Conservation (phyloP, 2,329 filamentous ascomycete species). For the Fusarium acutatum region DNA sequence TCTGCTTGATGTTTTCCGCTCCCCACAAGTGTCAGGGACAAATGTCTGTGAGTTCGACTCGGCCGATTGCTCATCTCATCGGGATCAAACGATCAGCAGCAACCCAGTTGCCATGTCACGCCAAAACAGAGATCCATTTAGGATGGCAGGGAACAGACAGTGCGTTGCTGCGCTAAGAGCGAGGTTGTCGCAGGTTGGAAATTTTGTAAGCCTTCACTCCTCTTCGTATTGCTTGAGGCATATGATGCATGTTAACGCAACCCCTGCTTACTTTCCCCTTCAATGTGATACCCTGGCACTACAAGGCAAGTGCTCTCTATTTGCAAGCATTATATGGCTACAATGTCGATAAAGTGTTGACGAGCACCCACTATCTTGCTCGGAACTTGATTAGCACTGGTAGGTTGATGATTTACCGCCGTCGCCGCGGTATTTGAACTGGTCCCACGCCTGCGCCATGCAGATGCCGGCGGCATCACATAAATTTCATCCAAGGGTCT, state of each 20-base stretch:
- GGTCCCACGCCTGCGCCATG: conserved; percentile 17
- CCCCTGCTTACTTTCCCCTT: neutral
- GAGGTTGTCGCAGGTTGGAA: neutral
- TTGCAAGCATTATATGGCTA: neutral
- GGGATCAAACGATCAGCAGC: conserved; percentile 4
- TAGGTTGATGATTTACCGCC: conserved; percentile 31
- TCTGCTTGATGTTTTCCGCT: conserved; percentile 7
- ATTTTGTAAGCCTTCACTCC: neutral
- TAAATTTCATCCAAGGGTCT: neutral
- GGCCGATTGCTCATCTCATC: conserved; percentile 28
- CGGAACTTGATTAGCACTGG: neutral
- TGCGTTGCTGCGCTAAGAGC: conserved; percentile 12
- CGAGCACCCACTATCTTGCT: neutral
- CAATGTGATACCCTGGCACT: neutral
- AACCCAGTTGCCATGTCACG: neutral
- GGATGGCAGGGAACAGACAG: neutral
- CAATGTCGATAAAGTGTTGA: neutral
- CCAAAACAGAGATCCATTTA: neutral
- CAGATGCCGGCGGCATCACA: conserved; percentile 10
- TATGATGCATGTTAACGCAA: neutral
- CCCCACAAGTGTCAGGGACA: conserved; percentile 12
- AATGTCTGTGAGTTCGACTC: conserved; percentile 14
- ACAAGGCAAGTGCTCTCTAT: neutral
- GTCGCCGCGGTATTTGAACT: conserved; percentile 24
- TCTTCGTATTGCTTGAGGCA: neutral